Evolutionary conservation across 768 basidiomycete genomes (phyloP), one percentile per base, ranked within the genome.

Genomic region (Kwoniella sp.): DNA sequence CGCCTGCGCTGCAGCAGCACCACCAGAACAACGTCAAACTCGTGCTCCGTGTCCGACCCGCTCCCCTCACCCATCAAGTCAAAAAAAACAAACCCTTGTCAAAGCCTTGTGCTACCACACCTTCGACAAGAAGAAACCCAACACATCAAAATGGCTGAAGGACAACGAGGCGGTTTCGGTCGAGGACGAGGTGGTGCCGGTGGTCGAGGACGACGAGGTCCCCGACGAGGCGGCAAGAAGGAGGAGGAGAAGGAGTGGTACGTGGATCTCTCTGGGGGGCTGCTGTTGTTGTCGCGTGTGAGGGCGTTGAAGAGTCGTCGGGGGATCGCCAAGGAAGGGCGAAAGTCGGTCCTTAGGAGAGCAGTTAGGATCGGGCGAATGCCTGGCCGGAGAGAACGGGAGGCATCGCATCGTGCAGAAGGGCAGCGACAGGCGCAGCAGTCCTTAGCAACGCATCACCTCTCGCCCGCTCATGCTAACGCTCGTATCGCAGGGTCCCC

Each of bases 161-260:
- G 39, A 50, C 48, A 50, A 50, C 87, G 92, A 68, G 91, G 92
- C 73, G 89, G 88, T 60, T 84, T 89, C 59, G 88, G 89, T 59
- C 84, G 89, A 65, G 87, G 89, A 50, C 83, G 72, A 52, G 76
- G 74, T 55, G 65, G 65, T 59, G 70, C 89, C 49, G 65, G 65
- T 57, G 70, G 88, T 50, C 56, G 74, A 50, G 83, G 84, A 34
- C 80, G 85, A 68, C 78, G 84, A 59, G 83, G 92, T 43, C 87
- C 89, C 65, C 86, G 95, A 67, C 87, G 93, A 65, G 95, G 93
- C 52, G 89, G 88, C 54, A 89, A 90, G 81, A 96, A 95, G 81
- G 95, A 99, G 72, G 95, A 98, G 77, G 95, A 98, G 79, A 96
- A 98, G 81, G 95, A 98, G 77, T 98, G 95, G 93, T 95, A 75